Evolutionary conservation across 768 basidiomycete genomes (phyloP), one percentile per base, ranked within the genome.

Genomic region (Floccularia luteovirens): DNA sequence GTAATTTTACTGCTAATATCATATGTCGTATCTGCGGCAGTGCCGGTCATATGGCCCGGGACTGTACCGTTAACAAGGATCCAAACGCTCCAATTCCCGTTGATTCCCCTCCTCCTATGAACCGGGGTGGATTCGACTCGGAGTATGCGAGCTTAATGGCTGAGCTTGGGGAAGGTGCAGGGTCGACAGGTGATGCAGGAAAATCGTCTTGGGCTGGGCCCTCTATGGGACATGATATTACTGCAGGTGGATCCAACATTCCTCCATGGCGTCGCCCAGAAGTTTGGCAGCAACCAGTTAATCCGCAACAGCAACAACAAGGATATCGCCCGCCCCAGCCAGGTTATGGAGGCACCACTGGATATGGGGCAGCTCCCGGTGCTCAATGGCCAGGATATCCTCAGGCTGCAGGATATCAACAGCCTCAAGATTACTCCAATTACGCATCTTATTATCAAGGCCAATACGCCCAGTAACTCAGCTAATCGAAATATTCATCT

Each of bases 1-100:
- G 88, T 61, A 96, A 96, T 69, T 98, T 92, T 68, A 93, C 90
- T 51, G 96, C 96, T 67, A 94, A 94, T 70, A 93, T 99, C 69
- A 94, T 97, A 57, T 99, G 96, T 73, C 92, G 91, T 56, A 80
- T 93, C 54, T 99, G 96, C 61, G 94, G 94, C 46, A 93, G 90
- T 54, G 91, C 92, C 28, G 94, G 96, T 25, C 94, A 98, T 66
- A 97, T 99, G 94, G 94, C 93, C 36, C 83, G 93, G 50, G 94
- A 98, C 65, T 98, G 94, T 61, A 88, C 90, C 34, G 85, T 89
- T 57, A 88, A 90, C 63, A 90, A 81, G 56, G 89, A 92, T 61
- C 86, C 89, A 43, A 88, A 87, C 53, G 81, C 82, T 14, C 66
- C 68, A 37, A 55, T 61, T 24, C 52, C 65, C 41, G 57, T 65